phyloP scores from a whole-genome alignment of 2,329 filamentous ascomycete species.

The Verticillium klebahnii region DNA sequence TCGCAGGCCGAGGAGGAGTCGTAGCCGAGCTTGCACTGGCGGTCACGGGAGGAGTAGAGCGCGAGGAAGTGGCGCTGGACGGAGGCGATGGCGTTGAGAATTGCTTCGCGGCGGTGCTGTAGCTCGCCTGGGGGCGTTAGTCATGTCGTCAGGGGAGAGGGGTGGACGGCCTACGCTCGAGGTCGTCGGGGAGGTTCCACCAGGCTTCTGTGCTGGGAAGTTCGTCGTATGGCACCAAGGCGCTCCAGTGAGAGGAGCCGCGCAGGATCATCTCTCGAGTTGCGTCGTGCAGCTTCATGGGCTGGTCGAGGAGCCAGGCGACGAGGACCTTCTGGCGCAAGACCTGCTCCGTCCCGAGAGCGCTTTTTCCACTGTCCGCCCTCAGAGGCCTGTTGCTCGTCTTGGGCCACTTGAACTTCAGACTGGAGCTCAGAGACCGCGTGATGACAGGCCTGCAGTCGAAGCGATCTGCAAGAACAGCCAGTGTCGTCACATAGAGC shows the following conservation, averaged over 20 bases:
- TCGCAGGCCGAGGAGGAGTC: slow-evolving; percentile 69
- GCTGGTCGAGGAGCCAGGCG: slow-evolving; percentile 60
- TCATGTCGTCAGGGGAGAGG: not conserved
- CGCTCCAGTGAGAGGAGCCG: slow-evolving; percentile 57
- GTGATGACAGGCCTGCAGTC: slow-evolving; percentile 56
- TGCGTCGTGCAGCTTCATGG: slow-evolving; percentile 53
- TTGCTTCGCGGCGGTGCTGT: slow-evolving; percentile 58
- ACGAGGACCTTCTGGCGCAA: slow-evolving; percentile 67
- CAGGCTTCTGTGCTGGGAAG: slow-evolving; percentile 43
- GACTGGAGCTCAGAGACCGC: slow-evolving; percentile 42
- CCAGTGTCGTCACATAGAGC: slow-evolving; percentile 61
- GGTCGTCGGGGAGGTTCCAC: slow-evolving; percentile 66
- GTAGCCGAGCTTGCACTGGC: slow-evolving; percentile 70
- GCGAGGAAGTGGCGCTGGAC: slow-evolving; percentile 63
- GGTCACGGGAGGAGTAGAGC: slow-evolving; percentile 61
- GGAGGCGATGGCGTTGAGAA: slow-evolving; percentile 66
- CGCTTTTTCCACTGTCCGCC: slow-evolving; percentile 28
- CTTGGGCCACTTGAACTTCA: slow-evolving; percentile 52
- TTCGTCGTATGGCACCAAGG: slow-evolving; percentile 25
- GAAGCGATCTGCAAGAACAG: slow-evolving; percentile 70
- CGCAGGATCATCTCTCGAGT: slow-evolving; percentile 63
- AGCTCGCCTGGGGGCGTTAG: slow-evolving; percentile 52
- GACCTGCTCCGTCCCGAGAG: slow-evolving; percentile 54
- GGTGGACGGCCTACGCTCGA: slow-evolving; percentile 51
- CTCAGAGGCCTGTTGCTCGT: slow-evolving; percentile 32